Base-by-base conservation (phyloP, 495 filamentous ascomycete genomes). In the Clohesyomyces aquaticus region DNA sequence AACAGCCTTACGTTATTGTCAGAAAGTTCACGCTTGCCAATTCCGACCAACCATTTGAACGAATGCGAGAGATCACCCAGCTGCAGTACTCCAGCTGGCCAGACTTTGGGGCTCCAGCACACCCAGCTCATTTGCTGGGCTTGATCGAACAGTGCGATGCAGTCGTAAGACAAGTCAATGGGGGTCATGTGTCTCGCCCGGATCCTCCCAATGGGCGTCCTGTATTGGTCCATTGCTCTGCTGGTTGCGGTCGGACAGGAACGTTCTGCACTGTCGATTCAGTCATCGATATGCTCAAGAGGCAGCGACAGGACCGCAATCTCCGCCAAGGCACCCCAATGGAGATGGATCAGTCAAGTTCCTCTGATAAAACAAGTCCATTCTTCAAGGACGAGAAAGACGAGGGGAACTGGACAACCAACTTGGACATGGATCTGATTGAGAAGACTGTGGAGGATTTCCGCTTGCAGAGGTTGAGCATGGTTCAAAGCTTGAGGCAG, bases 231-330 rank as follows among this genome's bases (percentile, higher is more conserved):
- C 94, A 98, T 74, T 98, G 94, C 77, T 93, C 89, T 58, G 94
- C 94, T 1, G 94, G 94, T 0, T 98, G 94, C 76, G 94, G 94
- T 3, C 87, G 94, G 4, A 98, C 94, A 0, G 94, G 94, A 3
- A 91, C 95, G 0, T 98, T 98, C 64, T 98, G 94, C 74, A 95
- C 94, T 0, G 91, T 98, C 26, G 94, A 98, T 72, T 92, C 87
- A 52, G 95, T 97, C 12, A 83, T 98, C 51, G 91, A 93, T 72
- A 94, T 96, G 86, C 75, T 98, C 41, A 94, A 93, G 77, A 84
- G 87, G 29, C 91, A 96, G 71, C 82, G 85, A 29, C 51, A 71
- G 23, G 60, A 53, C 14, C 57, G 67, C 10, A 67, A 61, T 19
- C 19, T 23, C 9, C 61, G 71, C 18, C 38, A 66, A 32, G 61